Conservation (phyloP, 129 eudicot genomes). For the Kitagawia praeruptora region DNA sequence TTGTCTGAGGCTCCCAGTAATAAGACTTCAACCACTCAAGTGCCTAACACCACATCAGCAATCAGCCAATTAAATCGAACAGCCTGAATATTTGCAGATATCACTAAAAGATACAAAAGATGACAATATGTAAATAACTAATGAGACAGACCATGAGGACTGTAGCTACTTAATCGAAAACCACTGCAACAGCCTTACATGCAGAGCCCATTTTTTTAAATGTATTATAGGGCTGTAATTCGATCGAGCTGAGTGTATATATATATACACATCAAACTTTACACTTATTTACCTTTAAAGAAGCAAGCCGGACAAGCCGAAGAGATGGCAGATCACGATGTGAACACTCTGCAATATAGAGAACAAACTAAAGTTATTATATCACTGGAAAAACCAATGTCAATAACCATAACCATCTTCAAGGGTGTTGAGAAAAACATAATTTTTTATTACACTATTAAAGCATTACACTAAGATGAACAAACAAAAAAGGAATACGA, state of each 20-base stretch:
- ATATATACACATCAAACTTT: no score
- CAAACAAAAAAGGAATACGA: not conserved
- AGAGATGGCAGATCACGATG: constrained; percentile 96
- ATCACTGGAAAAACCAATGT: not conserved
- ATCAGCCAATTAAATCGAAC: constrained; percentile 3
- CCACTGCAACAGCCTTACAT: not conserved
- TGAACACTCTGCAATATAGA: constrained; percentile 58
- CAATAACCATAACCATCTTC: not conserved
- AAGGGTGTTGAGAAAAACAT: not conserved
- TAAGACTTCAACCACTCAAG: constrained; percentile 76
- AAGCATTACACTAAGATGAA: not conserved
- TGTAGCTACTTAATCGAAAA: not conserved
- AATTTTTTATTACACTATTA: not conserved
- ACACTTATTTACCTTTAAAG: constrained; percentile 39
- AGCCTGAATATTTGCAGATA: not conserved
- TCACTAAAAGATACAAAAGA: not conserved
- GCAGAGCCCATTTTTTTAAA: not conserved
- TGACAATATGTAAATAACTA: not conserved
- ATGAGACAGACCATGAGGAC: not conserved
- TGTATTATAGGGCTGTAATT: no score
- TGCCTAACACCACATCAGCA: constrained; percentile 44
- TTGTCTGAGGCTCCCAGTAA: constrained; percentile 87
- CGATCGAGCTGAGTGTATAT: no score
- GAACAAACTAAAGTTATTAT: not conserved
- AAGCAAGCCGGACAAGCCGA: constrained; percentile 69